These are phyloP conservation scores for Taphrina populina DNA, from an alignment of 1,139 yeast species.

Conservation along the genomic window DNA sequence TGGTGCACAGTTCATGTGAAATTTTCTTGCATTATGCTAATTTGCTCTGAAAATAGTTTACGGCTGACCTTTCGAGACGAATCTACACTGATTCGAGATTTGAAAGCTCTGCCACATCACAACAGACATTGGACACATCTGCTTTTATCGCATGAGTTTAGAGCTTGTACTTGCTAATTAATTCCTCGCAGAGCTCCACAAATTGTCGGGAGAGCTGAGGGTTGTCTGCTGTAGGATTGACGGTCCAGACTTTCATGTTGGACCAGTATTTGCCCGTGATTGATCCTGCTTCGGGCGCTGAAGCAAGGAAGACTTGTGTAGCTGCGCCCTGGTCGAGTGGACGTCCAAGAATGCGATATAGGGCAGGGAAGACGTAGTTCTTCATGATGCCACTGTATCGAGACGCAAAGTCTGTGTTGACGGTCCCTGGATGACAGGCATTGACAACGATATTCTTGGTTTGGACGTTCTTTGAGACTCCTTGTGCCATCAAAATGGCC, in stretches of 20 bases:
- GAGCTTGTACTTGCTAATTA: constrained; percentile 26
- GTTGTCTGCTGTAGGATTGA: constrained; percentile 9
- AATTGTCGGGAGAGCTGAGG: constrained; percentile 20
- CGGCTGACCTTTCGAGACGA: too few relatives aligned
- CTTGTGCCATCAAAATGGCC: constrained; percentile 12
- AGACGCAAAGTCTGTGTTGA: constrained; percentile 10
- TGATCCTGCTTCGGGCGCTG: constrained; percentile 9
- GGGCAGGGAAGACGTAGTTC: constrained; percentile 59
- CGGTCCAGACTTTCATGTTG: constrained; percentile 18
- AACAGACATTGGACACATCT: too few relatives aligned
- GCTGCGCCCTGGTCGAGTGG: constrained; percentile 46
- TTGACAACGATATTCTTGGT: neutral
- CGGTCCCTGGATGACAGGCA: constrained; percentile 26
- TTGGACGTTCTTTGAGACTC: constrained; percentile 2
- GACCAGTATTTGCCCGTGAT: constrained; percentile 25
- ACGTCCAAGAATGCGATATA: constrained; percentile 70
- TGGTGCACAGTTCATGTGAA: too few relatives aligned
- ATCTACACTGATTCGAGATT: too few relatives aligned
- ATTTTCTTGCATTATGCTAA: too few relatives aligned
- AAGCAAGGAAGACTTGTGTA: constrained; percentile 27
- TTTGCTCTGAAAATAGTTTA: too few relatives aligned
- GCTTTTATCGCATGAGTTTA: too few relatives aligned
- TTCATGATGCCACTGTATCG: constrained; percentile 6
- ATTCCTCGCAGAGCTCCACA: constrained; percentile 18
- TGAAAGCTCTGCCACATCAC: too few relatives aligned